A percentile compares a stretch with the other conserved stretches of the same genome.
Conservation (phyloP, 139 green algal species). For the Chlamydomonas incerta region DNA sequence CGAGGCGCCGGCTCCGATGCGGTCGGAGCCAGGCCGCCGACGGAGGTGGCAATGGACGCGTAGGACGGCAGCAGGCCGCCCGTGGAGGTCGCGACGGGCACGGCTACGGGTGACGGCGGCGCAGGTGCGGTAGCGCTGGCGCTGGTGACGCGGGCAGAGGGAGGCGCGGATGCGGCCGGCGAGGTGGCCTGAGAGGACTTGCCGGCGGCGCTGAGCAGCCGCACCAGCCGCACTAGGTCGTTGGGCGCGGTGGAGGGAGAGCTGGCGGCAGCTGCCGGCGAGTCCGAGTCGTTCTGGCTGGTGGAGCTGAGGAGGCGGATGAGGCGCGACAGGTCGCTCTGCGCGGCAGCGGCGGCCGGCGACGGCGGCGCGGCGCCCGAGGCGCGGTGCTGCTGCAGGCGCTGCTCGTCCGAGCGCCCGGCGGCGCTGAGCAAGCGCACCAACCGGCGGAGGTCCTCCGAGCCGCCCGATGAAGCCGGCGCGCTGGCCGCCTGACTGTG, state of each 20-base stretch:
- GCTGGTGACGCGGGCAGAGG: too few species aligned
- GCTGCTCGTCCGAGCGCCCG: not conserved
- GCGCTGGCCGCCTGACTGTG: not conserved
- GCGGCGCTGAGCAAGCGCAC: slow-evolving; percentile 2
- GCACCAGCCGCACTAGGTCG: too few species aligned
- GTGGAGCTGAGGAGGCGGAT: slow-evolving; percentile 8
- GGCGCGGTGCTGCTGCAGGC: not conserved
- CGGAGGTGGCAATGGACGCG: not conserved
- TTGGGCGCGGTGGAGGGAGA: too few species aligned
- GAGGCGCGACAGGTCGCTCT: not conserved
- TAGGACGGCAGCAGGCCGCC: not conserved
- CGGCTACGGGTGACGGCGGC: too few species aligned
- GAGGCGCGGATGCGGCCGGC: too few species aligned
- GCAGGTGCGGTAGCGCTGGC: too few species aligned
- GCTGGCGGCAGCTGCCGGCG: too few species aligned
- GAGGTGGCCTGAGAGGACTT: too few species aligned
- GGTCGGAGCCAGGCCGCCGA: not conserved
- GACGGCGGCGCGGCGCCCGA: too few species aligned
- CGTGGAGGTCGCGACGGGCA: not conserved
- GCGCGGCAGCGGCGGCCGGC: not conserved
- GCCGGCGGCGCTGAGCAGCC: too few species aligned
- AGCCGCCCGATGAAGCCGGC: not conserved
- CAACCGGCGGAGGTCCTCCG: slow-evolving; percentile 1
- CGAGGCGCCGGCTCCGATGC: not conserved
- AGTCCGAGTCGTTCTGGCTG: not conserved